These are phyloP conservation scores for Monosporascus sp. DNA, from an alignment of 2,329 filamentous ascomycete species.

Conservation along the genomic window DNA sequence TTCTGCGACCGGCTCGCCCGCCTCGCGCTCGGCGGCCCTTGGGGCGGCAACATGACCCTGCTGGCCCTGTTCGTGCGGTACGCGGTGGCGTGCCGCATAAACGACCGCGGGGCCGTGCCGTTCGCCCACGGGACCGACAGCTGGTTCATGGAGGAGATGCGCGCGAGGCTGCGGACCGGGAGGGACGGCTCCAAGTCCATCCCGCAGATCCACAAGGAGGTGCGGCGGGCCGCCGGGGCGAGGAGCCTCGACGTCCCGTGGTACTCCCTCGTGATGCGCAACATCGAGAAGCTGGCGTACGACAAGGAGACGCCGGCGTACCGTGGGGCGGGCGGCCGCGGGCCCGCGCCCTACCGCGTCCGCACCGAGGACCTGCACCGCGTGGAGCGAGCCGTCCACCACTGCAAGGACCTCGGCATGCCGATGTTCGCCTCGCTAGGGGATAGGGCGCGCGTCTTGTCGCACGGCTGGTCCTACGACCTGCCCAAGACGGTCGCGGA, in stretches of 20 bases:
- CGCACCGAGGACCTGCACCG: not conserved
- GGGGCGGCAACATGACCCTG: not conserved
- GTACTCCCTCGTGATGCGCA: constrained; percentile 2
- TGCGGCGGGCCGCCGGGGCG: not conserved
- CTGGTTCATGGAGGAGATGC: too few relatives aligned
- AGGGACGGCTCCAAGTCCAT: too few relatives aligned
- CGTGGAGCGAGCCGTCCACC: not conserved
- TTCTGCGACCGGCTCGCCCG: constrained; percentile 1
- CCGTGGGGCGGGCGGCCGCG: not conserved
- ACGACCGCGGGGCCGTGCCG: constrained; percentile 1
- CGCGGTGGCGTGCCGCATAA: constrained; percentile 1
- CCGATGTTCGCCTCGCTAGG: constrained; percentile 1
- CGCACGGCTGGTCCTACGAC: not conserved
- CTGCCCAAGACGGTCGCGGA: not conserved
- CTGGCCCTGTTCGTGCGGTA: constrained; percentile 4
- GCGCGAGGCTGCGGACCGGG: too few relatives aligned
- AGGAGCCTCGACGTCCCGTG: not conserved
- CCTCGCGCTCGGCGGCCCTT: constrained; percentile 1
- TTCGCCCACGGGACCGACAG: not conserved
- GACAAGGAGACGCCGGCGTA: not conserved
- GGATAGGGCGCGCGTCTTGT: not conserved
- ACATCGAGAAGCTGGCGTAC: constrained; percentile 1
- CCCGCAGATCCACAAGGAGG: not conserved
- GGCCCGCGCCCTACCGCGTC: not conserved
- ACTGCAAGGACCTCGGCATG: not conserved